These are phyloP conservation scores for Selaginella moellendorffii DNA, from an alignment of 75 land plant genomes.

Conservation along the genomic window DNA sequence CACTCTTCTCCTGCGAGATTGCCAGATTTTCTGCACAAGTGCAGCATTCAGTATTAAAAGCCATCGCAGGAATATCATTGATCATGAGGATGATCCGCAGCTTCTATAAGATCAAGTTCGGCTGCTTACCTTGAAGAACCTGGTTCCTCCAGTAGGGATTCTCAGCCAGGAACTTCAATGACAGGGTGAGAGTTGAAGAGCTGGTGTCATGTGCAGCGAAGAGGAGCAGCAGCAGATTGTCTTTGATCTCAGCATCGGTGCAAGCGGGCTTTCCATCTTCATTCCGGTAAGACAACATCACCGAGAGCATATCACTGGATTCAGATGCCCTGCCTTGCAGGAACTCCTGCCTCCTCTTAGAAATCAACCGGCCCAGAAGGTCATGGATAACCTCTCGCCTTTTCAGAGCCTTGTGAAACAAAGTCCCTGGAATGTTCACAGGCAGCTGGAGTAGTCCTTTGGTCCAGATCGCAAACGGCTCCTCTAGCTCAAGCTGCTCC, in stretches of 20 bases:
- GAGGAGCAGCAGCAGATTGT: conserved; percentile 30
- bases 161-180: conserved; percentile 30
- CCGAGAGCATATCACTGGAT: no score
- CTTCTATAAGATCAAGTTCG: no score
- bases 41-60: no score
- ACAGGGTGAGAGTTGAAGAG: conserved; percentile 17
- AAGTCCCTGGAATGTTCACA: conserved; percentile 31
- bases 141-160: conserved; percentile 18
- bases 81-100: no score
- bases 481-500: conserved; percentile 11
- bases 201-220: conserved; percentile 42
- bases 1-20: no score
- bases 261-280: conserved; percentile 26
- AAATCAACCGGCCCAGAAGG: neutral
- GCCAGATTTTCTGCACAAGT: no score
- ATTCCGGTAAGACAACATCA: conserved; percentile 13
- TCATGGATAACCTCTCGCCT: neutral
- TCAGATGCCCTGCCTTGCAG: no score
- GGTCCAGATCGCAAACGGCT: conserved; percentile 13
- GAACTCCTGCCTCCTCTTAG: neutral
- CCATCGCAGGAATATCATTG: no score
- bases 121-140: conserved; percentile 20
- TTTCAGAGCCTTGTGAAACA: conserved; percentile 17
- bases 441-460: conserved; percentile 30
- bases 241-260: conserved; percentile 25